Conservation (phyloP, 2,329 filamentous ascomycete species). For the Microdochium nivale region DNA sequence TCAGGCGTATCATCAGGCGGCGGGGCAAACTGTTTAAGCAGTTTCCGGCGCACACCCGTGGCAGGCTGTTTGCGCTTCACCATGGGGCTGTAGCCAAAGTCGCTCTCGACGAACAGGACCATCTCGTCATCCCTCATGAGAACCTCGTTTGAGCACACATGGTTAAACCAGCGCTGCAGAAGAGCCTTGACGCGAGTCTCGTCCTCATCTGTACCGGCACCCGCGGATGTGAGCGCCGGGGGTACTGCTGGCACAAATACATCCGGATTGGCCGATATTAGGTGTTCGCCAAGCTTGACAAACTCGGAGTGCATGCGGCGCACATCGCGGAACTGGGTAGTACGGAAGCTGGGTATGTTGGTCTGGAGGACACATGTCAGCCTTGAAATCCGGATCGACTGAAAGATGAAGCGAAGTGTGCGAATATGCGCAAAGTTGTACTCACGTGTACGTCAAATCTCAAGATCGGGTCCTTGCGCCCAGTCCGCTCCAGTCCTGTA, state of each 20-base stretch:
- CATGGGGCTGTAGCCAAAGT: conserved; percentile 95
- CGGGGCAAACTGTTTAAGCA: conserved; percentile 96
- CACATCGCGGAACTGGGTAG: conserved; percentile 96
- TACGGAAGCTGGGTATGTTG: conserved; percentile 95
- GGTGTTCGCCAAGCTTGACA: conserved; percentile 87
- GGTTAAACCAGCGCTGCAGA: conserved; percentile 92
- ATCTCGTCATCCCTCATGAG: conserved; percentile 95
- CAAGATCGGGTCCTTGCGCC: conserved; percentile 90
- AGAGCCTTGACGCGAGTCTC: conserved; percentile 80
- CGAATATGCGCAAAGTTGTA: conserved; percentile 3
- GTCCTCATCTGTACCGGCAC: conserved; percentile 92
- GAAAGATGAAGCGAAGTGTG: background rate
- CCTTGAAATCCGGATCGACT: conserved; percentile 2
- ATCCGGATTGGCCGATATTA: conserved; percentile 96
- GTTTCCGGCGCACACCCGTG: conserved; percentile 87
- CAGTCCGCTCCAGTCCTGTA: conserved; percentile 82
- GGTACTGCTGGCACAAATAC: conserved; percentile 90
- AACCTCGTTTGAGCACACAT: conserved; percentile 83
- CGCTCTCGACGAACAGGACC: conserved; percentile 96
- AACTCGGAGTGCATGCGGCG: conserved; percentile 94
- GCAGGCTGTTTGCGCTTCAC: conserved; percentile 94
- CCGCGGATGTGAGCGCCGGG: conserved; percentile 87
- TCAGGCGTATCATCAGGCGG: conserved; percentile 96
- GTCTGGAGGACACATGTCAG: conserved; percentile 49
- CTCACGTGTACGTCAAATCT: conserved; percentile 94